Evolutionary conservation across 1,284 basidiomycete species (phyloP).

Genomic region (Termitomyces sp.): DNA sequence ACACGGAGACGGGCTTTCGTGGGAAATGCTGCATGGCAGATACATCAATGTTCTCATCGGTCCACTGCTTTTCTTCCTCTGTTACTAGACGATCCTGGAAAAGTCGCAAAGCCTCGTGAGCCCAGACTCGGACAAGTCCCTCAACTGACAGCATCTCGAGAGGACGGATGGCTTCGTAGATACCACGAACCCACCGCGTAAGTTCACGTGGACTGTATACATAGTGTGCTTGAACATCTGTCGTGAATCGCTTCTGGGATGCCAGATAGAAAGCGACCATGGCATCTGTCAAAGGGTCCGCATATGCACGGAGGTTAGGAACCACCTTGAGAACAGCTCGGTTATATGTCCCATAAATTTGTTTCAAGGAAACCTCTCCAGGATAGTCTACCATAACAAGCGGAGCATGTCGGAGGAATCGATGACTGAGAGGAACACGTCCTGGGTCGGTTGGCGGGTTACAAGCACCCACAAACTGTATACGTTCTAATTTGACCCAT

Average conservation of each 20-base stretch:
- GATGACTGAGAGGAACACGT: constrained; percentile 94
- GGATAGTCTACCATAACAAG: constrained; percentile 99
- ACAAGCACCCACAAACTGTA: constrained; percentile 99
- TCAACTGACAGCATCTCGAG: constrained; percentile 89
- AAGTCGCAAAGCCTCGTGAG: constrained; percentile 93
- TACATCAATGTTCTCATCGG: constrained; percentile 87
- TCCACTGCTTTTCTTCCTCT: constrained; percentile 91
- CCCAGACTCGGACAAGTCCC: constrained; percentile 96
- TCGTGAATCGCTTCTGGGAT: constrained; percentile 92
- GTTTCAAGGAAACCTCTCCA: constrained; percentile 93
- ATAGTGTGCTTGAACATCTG: constrained; percentile 96
- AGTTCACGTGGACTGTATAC: constrained; percentile 99
- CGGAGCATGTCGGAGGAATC: constrained; percentile 97
- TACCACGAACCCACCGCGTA: constrained; percentile 95
- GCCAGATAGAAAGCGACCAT: constrained; percentile 97
- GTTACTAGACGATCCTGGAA: constrained; percentile 97
- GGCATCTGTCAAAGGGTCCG: constrained; percentile 92
- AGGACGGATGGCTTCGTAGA: constrained; percentile 94
- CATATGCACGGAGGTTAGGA: constrained; percentile 88
- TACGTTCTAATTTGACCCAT: constrained; percentile 97
- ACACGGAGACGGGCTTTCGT: constrained; percentile 93
- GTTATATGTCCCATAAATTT: constrained; percentile 99
- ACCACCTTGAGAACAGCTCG: constrained; percentile 94
- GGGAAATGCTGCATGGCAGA: constrained; percentile 89
- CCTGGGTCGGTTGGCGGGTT: constrained; percentile 99